Conservation (phyloP, 805 yeast genomes). For the Ogataea degrootiae region DNA sequence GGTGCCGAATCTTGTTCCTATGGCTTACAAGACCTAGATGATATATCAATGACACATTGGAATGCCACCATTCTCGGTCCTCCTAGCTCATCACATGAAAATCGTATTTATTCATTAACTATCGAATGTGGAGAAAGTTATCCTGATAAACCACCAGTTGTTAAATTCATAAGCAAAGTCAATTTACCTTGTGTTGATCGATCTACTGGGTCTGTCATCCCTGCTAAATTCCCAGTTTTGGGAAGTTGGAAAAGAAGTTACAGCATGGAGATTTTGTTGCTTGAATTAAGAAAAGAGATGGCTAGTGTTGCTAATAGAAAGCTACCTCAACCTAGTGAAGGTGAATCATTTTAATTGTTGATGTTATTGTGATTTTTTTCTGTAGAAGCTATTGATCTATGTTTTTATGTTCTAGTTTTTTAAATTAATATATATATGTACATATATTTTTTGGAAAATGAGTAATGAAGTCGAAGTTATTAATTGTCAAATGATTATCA, state of each 20-base stretch:
- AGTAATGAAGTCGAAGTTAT: no score
- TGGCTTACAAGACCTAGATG: constrained; percentile 87
- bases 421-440: no score
- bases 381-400: not conserved
- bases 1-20: constrained; percentile 97
- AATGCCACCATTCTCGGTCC: constrained; percentile 98
- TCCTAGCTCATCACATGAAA: constrained; percentile 77
- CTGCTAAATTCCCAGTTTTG: constrained; percentile 58
- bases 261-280: constrained; percentile 87
- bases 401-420: no score
- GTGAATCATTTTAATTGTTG: constrained; percentile 42
- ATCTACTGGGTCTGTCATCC: constrained; percentile 50
- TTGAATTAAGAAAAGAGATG: constrained; percentile 89
- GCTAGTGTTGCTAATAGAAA: constrained; percentile 77
- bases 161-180: constrained; percentile 74
- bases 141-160: constrained; percentile 86
- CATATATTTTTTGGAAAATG: no score
- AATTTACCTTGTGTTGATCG: constrained; percentile 89
- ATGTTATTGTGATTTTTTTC: not conserved
- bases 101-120: constrained; percentile 81
- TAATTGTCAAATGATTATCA: no score
- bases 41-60: constrained; percentile 92
- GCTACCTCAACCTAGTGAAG: constrained; percentile 89
- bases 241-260: constrained; percentile 84
- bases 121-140: constrained; percentile 79